Conservation (phyloP, 164 flowering plant species). For the Sextonia rubra region DNA sequence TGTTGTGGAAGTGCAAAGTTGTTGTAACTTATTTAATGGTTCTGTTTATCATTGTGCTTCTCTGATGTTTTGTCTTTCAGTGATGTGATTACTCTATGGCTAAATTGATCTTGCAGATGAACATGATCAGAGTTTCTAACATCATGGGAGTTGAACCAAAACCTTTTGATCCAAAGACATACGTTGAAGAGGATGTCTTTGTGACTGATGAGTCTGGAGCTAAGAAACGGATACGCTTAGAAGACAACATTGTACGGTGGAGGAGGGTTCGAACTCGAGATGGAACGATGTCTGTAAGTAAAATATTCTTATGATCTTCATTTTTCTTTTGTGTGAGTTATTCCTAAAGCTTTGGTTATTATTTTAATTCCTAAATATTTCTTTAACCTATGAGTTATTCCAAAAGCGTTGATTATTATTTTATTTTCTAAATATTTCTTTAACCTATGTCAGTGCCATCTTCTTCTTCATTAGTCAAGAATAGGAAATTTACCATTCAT, state of each 20-base stretch:
- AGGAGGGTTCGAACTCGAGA: constrained; percentile 64
- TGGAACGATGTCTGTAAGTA: constrained; percentile 77
- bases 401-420: background rate
- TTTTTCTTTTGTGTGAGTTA: background rate
- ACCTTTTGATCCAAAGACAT: constrained; percentile 95
- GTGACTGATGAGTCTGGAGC: constrained; percentile 96
- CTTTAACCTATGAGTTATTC: background rate
- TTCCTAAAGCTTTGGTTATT: background rate
- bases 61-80: too few species aligned
- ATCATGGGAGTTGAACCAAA: constrained; percentile 97
- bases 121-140: constrained; percentile 93
- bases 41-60: too few species aligned
- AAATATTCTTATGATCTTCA: background rate
- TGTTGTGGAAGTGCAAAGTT: too few species aligned
- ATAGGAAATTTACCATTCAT: too few species aligned
- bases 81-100: too few species aligned
- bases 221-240: constrained; percentile 84
- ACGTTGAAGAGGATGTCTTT: constrained; percentile 81
- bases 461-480: too few species aligned
- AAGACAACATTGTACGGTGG: constrained; percentile 94
- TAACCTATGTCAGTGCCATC: too few species aligned
- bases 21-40: too few species aligned
- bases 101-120: constrained; percentile 57
- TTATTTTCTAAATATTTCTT: too few species aligned
- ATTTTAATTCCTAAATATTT: too few species aligned